Percentiles rank a stretch among this genome's conserved stretches.
These are phyloP conservation scores for Xylaria scruposa DNA, from an alignment of 495 filamentous ascomycete genomes.

Conservation along the genomic window DNA sequence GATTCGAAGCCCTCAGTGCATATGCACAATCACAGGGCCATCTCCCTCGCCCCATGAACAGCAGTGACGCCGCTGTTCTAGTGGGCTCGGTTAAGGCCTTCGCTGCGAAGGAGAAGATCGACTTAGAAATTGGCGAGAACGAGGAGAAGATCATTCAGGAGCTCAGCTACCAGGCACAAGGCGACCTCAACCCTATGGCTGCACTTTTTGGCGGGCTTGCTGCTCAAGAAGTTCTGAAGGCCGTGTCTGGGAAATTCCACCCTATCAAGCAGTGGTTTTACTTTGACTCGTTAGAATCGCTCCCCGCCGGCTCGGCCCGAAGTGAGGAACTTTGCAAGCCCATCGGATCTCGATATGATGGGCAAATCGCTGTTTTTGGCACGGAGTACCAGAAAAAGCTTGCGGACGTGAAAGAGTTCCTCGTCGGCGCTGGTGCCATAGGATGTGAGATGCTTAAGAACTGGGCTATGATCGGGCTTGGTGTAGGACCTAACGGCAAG, in stretches of 20 bases:
- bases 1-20: conserved; percentile 88
- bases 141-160: conserved; percentile 93
- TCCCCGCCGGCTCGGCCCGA: conserved; percentile 74
- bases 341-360: conserved; percentile 84
- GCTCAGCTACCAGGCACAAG: conserved; percentile 92
- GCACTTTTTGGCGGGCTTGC: conserved; percentile 95
- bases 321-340: conserved; percentile 90
- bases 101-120: conserved; percentile 70
- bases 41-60: conserved; percentile 82
- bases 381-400: conserved; percentile 93
- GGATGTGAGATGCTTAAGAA: conserved; percentile 99
- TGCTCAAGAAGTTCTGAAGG: conserved; percentile 96
- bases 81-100: conserved; percentile 73
- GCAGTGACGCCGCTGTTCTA: conserved; percentile 81
- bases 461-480: conserved; percentile 98
- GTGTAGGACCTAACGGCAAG: conserved; percentile 83
- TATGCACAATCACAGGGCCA: conserved; percentile 75
- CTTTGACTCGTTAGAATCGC: conserved; percentile 95
- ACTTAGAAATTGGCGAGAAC: conserved; percentile 87
- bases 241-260: conserved; percentile 96
- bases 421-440: conserved; percentile 97
- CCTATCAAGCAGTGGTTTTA: conserved; percentile 94
- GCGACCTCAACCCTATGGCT: conserved; percentile 89
- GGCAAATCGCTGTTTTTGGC: conserved; percentile 96
- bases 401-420: conserved; percentile 84